These are phyloP conservation scores for Funneliformis caledonium DNA, from an alignment of 371 early-diverging fungal species.

Conservation along the genomic window DNA sequence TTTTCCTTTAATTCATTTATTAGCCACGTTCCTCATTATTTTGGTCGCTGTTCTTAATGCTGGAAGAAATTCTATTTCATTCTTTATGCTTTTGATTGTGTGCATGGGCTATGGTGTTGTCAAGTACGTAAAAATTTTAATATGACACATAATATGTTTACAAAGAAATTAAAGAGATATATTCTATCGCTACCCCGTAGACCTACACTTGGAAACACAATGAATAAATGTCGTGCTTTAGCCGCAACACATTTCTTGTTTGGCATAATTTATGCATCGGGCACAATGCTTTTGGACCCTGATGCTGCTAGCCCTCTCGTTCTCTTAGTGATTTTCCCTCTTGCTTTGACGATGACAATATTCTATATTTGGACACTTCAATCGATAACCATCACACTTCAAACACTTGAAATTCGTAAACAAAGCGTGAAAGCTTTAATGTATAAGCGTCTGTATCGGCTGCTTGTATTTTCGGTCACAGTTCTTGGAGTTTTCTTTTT, in stretches of 20 bases:
- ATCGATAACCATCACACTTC: constrained; percentile 66
- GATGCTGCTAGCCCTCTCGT: constrained; percentile 75
- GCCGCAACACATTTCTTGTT: constrained; percentile 84
- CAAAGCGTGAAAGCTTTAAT: constrained; percentile 89
- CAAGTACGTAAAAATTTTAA: constrained; percentile 56
- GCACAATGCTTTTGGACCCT: constrained; percentile 75
- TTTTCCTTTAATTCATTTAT: neutral
- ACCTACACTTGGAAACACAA: constrained; percentile 87
- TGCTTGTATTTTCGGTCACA: constrained; percentile 76
- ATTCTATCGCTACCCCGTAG: constrained; percentile 47
- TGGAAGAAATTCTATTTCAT: constrained; percentile 88
- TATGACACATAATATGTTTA: neutral
- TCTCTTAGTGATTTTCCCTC: constrained; percentile 84
- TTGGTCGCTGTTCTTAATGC: constrained; percentile 84
- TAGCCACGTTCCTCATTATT: constrained; percentile 63
- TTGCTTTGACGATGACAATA: constrained; percentile 86
- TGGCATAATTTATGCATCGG: constrained; percentile 86
- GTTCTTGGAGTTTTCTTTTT: constrained; percentile 79
- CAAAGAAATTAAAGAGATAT: neutral
- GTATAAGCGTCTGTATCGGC: constrained; percentile 85
- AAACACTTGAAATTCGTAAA: constrained; percentile 70
- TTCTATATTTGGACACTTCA: constrained; percentile 92
- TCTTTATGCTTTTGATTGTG: constrained; percentile 95
- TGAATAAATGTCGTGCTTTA: constrained; percentile 83
- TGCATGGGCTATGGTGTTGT: constrained; percentile 96